A percentile compares a stretch with the other conserved stretches of the same genome.
Evolutionary conservation across 2,329 filamentous ascomycete genomes (phyloP).

Genomic region (Aspergillus sp.): DNA sequence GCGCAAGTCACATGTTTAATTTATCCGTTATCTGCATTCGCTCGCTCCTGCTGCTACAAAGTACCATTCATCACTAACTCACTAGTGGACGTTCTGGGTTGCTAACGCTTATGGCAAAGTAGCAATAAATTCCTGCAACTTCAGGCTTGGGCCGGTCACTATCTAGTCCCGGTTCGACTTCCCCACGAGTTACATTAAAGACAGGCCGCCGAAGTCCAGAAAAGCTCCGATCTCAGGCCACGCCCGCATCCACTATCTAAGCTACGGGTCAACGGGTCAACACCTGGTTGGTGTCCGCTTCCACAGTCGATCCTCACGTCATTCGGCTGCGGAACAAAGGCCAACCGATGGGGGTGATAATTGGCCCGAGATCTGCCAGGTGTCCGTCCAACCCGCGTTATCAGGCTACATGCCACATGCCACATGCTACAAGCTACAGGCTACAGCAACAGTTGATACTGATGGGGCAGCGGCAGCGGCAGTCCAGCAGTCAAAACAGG

Average conservation of each 20-base stretch:
- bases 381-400: background rate
- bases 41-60: background rate
- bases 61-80: no score
- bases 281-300: constrained; percentile 5
- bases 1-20: background rate
- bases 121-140: no score
- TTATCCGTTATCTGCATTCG: background rate
- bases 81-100: no score
- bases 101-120: no score
- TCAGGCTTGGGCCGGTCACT: background rate
- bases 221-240: background rate
- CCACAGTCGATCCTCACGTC: constrained; percentile 12
- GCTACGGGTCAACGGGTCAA: constrained; percentile 4
- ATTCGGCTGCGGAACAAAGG: background rate
- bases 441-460: no score
- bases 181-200: background rate
- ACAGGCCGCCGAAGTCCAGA: background rate
- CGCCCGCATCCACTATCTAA: background rate
- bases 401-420: background rate
- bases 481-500: background rate
- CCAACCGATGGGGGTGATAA: background rate
- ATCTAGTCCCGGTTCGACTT: background rate
- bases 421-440: no score
- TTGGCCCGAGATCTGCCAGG: background rate
- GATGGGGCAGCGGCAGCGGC: background rate